phyloP scores from a whole-genome alignment of 768 basidiomycete species.

The Kwoniella newhampshirensis region DNA sequence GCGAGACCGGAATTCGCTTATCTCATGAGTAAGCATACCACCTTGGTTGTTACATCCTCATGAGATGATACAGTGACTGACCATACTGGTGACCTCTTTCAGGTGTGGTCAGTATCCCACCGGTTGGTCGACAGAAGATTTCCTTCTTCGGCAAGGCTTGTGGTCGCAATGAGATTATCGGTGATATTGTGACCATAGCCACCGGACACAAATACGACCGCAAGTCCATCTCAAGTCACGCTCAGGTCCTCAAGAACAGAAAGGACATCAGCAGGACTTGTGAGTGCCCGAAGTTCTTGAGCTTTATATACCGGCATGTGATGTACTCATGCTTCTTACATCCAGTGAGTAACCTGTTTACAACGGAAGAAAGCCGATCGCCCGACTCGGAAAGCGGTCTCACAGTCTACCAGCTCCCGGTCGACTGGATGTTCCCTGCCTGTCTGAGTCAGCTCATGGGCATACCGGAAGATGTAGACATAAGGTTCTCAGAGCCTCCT shows the following conservation, averaged over 20 bases:
- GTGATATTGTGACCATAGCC: constrained; percentile 44
- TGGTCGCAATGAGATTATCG: constrained; percentile 54
- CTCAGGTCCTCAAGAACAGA: constrained; percentile 50
- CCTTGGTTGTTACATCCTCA: background rate
- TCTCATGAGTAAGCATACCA: constrained; percentile 4
- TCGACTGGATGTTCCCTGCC: constrained; percentile 16
- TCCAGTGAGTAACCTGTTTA: constrained; percentile 16
- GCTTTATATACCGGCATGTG: background rate
- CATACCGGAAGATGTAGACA: constrained; percentile 8
- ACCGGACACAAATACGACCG: constrained; percentile 45
- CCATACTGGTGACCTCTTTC: background rate
- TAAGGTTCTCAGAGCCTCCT: background rate
- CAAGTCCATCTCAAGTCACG: constrained; percentile 54
- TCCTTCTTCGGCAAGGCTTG: constrained; percentile 49
- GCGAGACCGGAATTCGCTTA: constrained; percentile 16
- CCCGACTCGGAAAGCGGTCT: constrained; percentile 11
- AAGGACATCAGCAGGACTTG: constrained; percentile 28
- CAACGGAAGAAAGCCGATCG: constrained; percentile 9
- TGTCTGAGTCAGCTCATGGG: constrained; percentile 15
- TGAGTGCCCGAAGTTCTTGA: constrained; percentile 6
- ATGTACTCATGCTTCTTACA: background rate
- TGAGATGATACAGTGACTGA: background rate
- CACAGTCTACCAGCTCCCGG: constrained; percentile 2
- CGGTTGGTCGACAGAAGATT: constrained; percentile 49
- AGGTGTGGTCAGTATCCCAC: constrained; percentile 26